Evolutionary conservation across 805 yeast species (phyloP), one percentile per base, ranked within the genome.

Genomic region (Kodamaea hsintzibuensis): DNA sequence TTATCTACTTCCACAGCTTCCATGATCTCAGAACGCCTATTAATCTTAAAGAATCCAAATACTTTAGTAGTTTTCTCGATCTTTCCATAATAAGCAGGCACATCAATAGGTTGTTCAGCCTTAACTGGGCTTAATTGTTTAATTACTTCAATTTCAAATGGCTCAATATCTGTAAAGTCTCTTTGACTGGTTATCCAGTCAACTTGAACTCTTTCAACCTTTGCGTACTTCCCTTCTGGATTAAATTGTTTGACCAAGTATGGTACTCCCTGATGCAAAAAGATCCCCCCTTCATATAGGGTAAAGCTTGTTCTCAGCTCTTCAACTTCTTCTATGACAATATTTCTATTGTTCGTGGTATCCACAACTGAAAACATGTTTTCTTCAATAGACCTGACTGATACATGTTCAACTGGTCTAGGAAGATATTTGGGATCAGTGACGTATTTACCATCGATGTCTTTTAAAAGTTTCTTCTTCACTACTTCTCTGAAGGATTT

Each of bases 141-240:
- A 2, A 88, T 80, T 53, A 75, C 69, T 60, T 88, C 91, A 50
- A 87, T 85, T 61, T 85, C 85, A 18, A 79, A 67, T 0, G 99
- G 98, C 66, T 95, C 98, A 7, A 95, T 88, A 68, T 95, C 96
- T 0, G 97, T 90, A 62, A 80, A 95, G 68, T 95, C 99, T 53
- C 99, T 75, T 65, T 93, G 98, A 47, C 80, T 79, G 0, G 99
- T 95, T 0, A 83, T 80, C 98, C 98, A 95, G 58, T 93, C 97
- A 13, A 95, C 99, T 62, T 87, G 86, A 0, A 91, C 97, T 50
- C 97, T 72, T 61, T 83, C 87, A 4, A 93, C 97, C 55, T 85
- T 87, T 0, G 98, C 98, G 69, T 72, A 89, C 53, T 78, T 80
- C n/a, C 82, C 87, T 40, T 89, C 90, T 0, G 88, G 76, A 58